phyloP scores from a whole-genome alignment of 306 rosid genomes.

The Gynostemma pentaphyllum region DNA sequence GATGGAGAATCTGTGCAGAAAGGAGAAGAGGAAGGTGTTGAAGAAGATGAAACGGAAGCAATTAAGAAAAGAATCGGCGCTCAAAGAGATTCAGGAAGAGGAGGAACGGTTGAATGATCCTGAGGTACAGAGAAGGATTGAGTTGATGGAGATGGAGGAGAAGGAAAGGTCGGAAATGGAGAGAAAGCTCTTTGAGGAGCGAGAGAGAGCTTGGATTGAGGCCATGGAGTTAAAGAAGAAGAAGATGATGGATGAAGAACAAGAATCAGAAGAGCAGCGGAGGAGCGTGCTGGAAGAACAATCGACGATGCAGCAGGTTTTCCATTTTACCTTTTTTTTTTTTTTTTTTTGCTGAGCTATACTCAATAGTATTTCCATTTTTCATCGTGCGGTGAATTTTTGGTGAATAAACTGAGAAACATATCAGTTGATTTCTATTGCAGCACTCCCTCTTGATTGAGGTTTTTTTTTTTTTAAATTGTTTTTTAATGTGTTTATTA shows the following conservation, averaged over 20 bases:
- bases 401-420: background rate
- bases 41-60: constrained; percentile 75
- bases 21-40: constrained; percentile 74
- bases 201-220: constrained; percentile 62
- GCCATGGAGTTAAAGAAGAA: constrained; percentile 36
- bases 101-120: constrained; percentile 56
- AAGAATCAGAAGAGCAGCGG: constrained; percentile 33
- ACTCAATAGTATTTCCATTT: background rate
- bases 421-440: background rate
- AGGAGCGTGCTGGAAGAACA: constrained; percentile 34
- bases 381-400: background rate
- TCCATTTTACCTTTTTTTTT: background rate
- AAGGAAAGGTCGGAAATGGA: constrained; percentile 51
- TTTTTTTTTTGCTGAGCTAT: background rate
- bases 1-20: constrained; percentile 25
- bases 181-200: constrained; percentile 38
- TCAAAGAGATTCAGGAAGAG: constrained; percentile 37
- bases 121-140: constrained; percentile 33
- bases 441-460: background rate
- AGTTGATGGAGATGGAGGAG: constrained; percentile 41
- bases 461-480: background rate
- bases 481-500: background rate
- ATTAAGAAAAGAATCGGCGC: constrained; percentile 50
- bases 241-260: constrained; percentile 18
- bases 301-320: constrained; percentile 25